Evolutionary conservation across 331 rosid genomes (phyloP).

Genomic region (Quercus phellos): DNA sequence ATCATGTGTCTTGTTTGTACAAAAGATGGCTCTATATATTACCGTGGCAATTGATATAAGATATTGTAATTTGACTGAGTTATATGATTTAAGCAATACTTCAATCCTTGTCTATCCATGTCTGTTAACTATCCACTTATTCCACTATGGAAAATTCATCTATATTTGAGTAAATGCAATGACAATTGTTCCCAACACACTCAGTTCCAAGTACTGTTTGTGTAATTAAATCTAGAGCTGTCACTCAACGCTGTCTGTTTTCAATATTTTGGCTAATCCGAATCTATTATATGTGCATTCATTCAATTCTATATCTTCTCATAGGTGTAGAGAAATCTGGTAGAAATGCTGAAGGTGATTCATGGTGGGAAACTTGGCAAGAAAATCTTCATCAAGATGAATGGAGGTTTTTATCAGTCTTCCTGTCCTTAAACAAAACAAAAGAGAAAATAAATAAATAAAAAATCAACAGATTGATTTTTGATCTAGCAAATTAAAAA

Average conservation of each 20-base stretch:
- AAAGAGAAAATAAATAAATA: too few relatives aligned
- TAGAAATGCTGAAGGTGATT: conserved; percentile 84
- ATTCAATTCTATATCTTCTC: conserved; percentile 19
- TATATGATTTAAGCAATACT: neutral
- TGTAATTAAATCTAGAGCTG: conserved; percentile 10
- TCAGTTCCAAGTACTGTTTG: neutral
- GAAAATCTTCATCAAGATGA: conserved; percentile 97
- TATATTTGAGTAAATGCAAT: neutral
- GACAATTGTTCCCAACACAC: neutral
- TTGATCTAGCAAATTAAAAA: too few relatives aligned
- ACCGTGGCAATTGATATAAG: neutral
- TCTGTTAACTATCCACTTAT: conserved; percentile 1
- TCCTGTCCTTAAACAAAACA: neutral
- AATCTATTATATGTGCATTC: neutral
- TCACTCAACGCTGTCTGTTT: conserved; percentile 7
- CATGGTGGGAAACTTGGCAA: conserved; percentile 99
- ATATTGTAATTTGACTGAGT: neutral
- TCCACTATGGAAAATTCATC: neutral
- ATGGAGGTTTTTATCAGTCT: conserved; percentile 65
- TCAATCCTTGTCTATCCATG: conserved; percentile 15
- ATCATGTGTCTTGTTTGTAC: neutral
- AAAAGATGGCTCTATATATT: neutral
- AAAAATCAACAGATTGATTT: too few relatives aligned
- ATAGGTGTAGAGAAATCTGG: conserved; percentile 97
- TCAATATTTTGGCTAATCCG: conserved; percentile 14